Conservation (phyloP, 2,329 filamentous ascomycete species). For the Trichoderma polysporum region DNA sequence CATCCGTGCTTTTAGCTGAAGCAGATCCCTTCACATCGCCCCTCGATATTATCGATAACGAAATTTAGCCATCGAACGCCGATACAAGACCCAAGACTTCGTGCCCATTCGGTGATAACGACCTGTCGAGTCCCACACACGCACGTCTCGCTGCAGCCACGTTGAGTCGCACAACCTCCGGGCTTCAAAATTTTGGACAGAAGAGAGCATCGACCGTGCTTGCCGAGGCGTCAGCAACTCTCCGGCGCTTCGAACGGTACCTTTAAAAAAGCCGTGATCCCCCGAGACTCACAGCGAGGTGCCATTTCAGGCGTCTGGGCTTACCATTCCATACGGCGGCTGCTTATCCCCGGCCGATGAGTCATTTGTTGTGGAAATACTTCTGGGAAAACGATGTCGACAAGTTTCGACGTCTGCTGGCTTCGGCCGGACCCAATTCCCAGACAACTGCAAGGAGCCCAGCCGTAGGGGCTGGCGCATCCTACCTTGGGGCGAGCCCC, state of each 20-base stretch:
- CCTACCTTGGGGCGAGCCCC: conserved; percentile 39
- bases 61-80: neutral
- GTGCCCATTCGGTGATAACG: conserved; percentile 1
- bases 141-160: neutral
- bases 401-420: conserved; percentile 84
- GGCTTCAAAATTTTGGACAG: neutral
- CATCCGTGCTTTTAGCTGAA: neutral
- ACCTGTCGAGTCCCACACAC: conserved; percentile 3
- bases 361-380: conserved; percentile 92
- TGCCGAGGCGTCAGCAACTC: conserved; percentile 20
- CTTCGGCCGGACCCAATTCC: conserved; percentile 61
- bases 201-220: neutral
- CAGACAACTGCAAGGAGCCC: conserved; percentile 57
- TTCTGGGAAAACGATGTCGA: conserved; percentile 99
- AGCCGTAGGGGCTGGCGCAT: conserved; percentile 39
- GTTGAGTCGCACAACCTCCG: conserved; percentile 6
- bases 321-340: neutral
- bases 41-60: neutral
- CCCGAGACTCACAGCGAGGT: conserved; percentile 84
- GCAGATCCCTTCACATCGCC: neutral
- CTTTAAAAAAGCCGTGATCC: conserved; percentile 94
- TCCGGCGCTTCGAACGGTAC: conserved; percentile 48
- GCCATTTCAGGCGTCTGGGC: conserved; percentile 58
- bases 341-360: conserved; percentile 63
- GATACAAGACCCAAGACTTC: neutral